phyloP scores from a whole-genome alignment of 306 rosid genomes.

The Lathyrus sativus region DNA sequence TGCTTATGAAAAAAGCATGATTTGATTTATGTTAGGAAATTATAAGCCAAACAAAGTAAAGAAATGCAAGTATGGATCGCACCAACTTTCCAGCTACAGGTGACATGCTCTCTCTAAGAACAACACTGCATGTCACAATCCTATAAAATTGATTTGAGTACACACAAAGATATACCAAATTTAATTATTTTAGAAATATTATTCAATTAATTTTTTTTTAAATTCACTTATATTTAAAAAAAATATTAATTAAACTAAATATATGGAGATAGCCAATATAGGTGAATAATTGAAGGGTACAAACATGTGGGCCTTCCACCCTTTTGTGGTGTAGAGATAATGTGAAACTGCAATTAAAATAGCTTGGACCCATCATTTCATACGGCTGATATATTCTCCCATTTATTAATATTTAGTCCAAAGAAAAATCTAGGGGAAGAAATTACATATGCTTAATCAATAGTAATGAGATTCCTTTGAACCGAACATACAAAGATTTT shows the following conservation, averaged over 20 bases:
- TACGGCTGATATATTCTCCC: conserved; percentile 31
- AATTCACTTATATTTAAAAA: too few relatives aligned
- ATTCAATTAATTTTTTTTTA: too few relatives aligned
- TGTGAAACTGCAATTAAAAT: conserved; percentile 29
- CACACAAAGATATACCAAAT: too few relatives aligned
- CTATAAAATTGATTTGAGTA: too few relatives aligned
- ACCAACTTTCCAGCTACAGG: conserved; percentile 44
- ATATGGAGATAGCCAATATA: conserved; percentile 14
- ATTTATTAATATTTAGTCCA: not conserved
- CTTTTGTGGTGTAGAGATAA: conserved; percentile 41
- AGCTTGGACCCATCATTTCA: conserved; percentile 48
- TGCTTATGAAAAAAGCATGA: conserved; percentile 39
- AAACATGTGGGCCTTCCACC: conserved; percentile 44
- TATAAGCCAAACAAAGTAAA: conserved; percentile 40
- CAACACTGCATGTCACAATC: too few relatives aligned
- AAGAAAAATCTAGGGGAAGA: too few relatives aligned
- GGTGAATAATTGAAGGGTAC: conserved; percentile 25
- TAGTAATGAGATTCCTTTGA: not conserved
- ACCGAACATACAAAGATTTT: too few relatives aligned
- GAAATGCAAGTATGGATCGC: conserved; percentile 43
- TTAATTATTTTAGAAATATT: too few relatives aligned
- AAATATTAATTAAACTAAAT: not conserved
- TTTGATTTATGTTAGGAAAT: conserved; percentile 45
- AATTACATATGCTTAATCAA: not conserved
- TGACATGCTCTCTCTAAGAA: conserved; percentile 18